phyloP scores from a whole-genome alignment of 78 protist genomes.

The Pigoraptor vietnamica region DNA sequence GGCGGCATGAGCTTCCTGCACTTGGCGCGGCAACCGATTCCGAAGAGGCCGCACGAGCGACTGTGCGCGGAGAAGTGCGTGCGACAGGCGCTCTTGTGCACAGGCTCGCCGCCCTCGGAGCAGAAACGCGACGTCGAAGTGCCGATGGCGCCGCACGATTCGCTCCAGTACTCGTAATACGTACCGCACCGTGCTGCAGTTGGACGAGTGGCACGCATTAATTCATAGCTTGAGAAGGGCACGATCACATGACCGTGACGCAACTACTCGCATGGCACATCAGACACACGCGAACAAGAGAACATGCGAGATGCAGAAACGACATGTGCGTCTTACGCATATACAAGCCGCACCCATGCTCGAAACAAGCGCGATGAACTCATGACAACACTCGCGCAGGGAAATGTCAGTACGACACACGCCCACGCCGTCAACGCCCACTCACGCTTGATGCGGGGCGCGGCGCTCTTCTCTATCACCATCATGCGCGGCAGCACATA shows the following conservation, averaged over 20 bases:
- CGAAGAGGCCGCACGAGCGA: neutral
- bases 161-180: neutral
- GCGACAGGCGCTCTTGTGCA: neutral
- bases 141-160: neutral
- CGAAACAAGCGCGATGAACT: too few relatives aligned
- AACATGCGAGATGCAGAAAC: too few relatives aligned
- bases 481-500: neutral
- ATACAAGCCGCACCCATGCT: too few relatives aligned
- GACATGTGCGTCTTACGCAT: too few relatives aligned
- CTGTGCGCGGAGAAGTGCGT: neutral
- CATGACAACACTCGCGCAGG: neutral
- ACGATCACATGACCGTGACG: neutral
- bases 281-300: too few relatives aligned
- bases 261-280: neutral
- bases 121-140: neutral
- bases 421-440: neutral
- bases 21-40: neutral
- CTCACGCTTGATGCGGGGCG: neutral
- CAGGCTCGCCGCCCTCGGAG: neutral
- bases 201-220: neutral
- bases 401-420: neutral
- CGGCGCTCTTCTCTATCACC: neutral
- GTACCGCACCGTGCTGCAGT: neutral
- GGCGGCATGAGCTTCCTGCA: neutral
- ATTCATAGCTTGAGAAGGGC: too few relatives aligned